Evolutionary conservation across 106 monocot genomes (phyloP), one percentile per base, ranked within the genome.

Genomic region (Acorus calamus): DNA sequence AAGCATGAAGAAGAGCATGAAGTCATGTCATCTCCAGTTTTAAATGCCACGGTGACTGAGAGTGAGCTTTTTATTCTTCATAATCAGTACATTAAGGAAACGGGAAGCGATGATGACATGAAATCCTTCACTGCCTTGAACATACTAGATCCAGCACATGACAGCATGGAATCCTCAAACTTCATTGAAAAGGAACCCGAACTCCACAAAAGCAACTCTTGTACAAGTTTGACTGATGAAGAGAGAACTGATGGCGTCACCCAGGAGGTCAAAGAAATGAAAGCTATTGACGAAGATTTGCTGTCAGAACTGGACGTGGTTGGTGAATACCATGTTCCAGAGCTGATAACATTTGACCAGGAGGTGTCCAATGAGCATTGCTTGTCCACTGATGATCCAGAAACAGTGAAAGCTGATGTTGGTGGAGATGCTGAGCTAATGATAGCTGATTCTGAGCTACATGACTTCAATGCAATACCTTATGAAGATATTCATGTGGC

Each of bases 251-350:
- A 58, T 50, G 62, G 70, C 59, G 59, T 62, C 42, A 63, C 56
- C 59, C 70, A 66, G 53, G 64, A 62, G 46, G 49, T 64, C 6
- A 41, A 69, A 14, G 79, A 77, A 56, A 60, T 73, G 11, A 57
- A 66, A 43, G 50, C 50, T 2, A 71, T 82, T 53, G 79, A 84
- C 68, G 83, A 80, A 72, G 59, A 54, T 55, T 72, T 83, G 12
- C 65, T 85, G 41, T 60, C 72, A 7, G 88, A 93, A 58, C 52
- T 85, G 71, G 88, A 93, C 74, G 76, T 55, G 4, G 83, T 83
- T 53, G 78, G 83, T 77, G 85, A 88, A 7, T 88, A 77, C 63
- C 47, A 45, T 8, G 63, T 77, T 4, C 59, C 47, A 41, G 59
- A 77, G 52, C 10, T 62, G 48, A 75, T 13, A 56, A 42, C 57